These are phyloP conservation scores for Aegle marmelos DNA, from an alignment of 345 rosid genomes.

Conservation along the genomic window DNA sequence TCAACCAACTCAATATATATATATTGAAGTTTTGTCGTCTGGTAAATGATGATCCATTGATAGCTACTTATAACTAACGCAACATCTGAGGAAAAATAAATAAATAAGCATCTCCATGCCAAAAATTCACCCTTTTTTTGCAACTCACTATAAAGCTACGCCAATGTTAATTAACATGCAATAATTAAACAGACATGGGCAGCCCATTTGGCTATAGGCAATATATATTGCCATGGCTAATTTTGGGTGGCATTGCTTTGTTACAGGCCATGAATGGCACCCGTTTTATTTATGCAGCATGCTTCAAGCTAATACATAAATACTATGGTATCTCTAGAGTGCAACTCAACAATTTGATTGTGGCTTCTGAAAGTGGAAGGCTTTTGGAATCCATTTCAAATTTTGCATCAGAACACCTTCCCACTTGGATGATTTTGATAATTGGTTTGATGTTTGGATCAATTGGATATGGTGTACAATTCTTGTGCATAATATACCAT, in stretches of 20 bases:
- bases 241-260: conserved; percentile 33
- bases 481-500: conserved; percentile 22
- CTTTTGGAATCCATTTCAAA: conserved; percentile 30
- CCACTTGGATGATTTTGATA: conserved; percentile 30
- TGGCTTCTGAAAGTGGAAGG: conserved; percentile 39
- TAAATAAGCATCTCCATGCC: background rate
- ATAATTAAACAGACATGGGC: conserved; percentile 8
- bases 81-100: background rate
- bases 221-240: conserved; percentile 19
- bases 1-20: background rate
- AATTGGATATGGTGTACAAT: conserved; percentile 37
- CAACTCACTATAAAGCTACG: conserved; percentile 16
- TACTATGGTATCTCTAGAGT: conserved; percentile 28
- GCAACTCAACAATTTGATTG: conserved; percentile 35
- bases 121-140: background rate
- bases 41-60: conserved; percentile 4
- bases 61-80: conserved; percentile 11
- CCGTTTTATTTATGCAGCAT: conserved; percentile 29
- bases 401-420: conserved; percentile 28
- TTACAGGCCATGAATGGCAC: conserved; percentile 37
- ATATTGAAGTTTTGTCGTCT: background rate
- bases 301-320: conserved; percentile 34
- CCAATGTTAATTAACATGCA: background rate
- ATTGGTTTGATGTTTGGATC: conserved; percentile 35
- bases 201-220: background rate